phyloP scores from a whole-genome alignment of 1,139 yeast species.

The Kodamaea ohmeri region DNA sequence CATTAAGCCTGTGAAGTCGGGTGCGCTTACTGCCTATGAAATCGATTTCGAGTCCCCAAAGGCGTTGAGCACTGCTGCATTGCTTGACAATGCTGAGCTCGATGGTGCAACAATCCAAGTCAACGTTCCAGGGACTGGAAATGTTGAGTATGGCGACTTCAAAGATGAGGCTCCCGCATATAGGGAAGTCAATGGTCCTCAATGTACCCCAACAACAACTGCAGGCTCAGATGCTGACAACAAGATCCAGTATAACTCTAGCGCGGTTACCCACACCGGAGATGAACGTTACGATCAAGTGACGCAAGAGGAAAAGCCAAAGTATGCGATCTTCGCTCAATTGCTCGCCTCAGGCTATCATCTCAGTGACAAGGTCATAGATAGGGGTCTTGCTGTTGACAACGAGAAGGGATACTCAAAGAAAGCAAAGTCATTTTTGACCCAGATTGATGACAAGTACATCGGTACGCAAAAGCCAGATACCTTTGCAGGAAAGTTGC shows the following conservation, averaged over 20 bases:
- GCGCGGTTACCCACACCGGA: slow-evolving; percentile 26
- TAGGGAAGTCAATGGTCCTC: slow-evolving; percentile 11
- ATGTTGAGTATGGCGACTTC: slow-evolving; percentile 15
- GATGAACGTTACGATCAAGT: slow-evolving; percentile 48
- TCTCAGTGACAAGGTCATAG: slow-evolving; percentile 59
- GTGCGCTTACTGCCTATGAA: slow-evolving; percentile 33
- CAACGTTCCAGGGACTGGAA: slow-evolving; percentile 13
- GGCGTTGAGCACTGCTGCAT: slow-evolving; percentile 72
- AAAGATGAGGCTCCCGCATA: slow-evolving; percentile 18
- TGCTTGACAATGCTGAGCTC: slow-evolving; percentile 72
- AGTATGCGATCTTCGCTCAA: slow-evolving; percentile 73
- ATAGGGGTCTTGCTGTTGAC: slow-evolving; percentile 61
- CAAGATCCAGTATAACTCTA: slow-evolving; percentile 17
- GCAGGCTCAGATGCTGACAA: slow-evolving; percentile 5
- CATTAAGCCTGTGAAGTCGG: slow-evolving; percentile 35
- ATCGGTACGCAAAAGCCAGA: slow-evolving; percentile 53
- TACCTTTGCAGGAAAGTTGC: slow-evolving; percentile 21
- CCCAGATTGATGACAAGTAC: slow-evolving; percentile 56
- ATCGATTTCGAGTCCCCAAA: slow-evolving; percentile 56
- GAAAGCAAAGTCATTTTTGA: slow-evolving; percentile 54
- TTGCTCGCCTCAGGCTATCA: slow-evolving; percentile 70
- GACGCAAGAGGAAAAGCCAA: slow-evolving; percentile 76
- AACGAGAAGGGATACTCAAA: slow-evolving; percentile 59
- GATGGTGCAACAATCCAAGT: slow-evolving; percentile 57
- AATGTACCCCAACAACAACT: slow-evolving; percentile 9